Evolutionary conservation across 1,284 basidiomycete species (phyloP), one percentile per base, ranked within the genome.

Genomic region (Apiotrichum mycotoxinovorans): DNA sequence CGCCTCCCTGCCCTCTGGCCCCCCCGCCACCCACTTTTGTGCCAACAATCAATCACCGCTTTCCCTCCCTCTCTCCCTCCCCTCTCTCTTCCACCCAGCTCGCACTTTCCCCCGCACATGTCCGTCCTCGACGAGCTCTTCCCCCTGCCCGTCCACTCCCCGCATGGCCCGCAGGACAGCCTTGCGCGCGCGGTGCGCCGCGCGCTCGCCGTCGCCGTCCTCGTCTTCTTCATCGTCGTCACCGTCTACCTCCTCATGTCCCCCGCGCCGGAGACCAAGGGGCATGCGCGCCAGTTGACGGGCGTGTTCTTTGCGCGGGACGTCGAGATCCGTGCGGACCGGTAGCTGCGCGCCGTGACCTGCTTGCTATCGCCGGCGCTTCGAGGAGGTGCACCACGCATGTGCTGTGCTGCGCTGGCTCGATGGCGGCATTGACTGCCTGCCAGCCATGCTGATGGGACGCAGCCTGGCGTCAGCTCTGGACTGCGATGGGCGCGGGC

Each of bases 151-250:
- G 23, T 44, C 9, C 35, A 52, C 5, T 41, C 43, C 10, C 37
- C 46, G 20, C 25, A 52, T 42, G 46, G 44, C 20, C 26, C 25
- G 10, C 18, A 9, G 11, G 51, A 54, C 27, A 35, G 56, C 2
- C 55, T 67, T 20, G 27, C 55, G 4, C 57, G 56, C 12, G 62
- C 68, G 1, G 51, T 70, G 1, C 57, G 72, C 17, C 64, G 76
- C 11, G 61, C 67, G 10, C 63, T 56, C 4, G 63, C 69, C 3
- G 53, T 75, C 38, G 69, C 65, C 14, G 52, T 77, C 45, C 66
- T 78, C 44, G 23, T 65, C n/a, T 63, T 73, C 27, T 77, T 78
- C 58, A 54, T 78, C 17, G 47, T 75, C 23, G 57, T 59, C 5
- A 64, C 71, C 12, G 48, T 66, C 14, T 75, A 69, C 56, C 57